A percentile compares a stretch with the other conserved stretches of the same genome.
Evolutionary conservation across 2,329 filamentous ascomycete species (phyloP).

Genomic region (Pyrenophora seminiperda): DNA sequence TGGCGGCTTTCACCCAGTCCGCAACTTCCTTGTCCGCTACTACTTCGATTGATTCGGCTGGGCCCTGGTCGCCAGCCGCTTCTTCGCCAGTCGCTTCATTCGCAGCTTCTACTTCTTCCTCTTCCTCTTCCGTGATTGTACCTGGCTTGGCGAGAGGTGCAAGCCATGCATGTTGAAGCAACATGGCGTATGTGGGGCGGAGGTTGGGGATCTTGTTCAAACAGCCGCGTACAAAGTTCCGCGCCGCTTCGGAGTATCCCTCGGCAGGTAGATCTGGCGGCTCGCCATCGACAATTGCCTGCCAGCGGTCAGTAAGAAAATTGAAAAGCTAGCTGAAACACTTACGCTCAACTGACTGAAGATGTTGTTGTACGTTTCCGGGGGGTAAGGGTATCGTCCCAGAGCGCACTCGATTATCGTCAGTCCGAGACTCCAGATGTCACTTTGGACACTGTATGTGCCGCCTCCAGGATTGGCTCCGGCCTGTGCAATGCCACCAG

Average conservation of each 20-base stretch:
- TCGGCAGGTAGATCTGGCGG: conserved; percentile 82
- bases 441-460: conserved; percentile 96
- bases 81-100: conserved; percentile 51
- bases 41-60: conserved; percentile 33
- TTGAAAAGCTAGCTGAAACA: neutral
- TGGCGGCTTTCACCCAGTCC: conserved; percentile 76
- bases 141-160: conserved; percentile 73
- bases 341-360: conserved; percentile 96
- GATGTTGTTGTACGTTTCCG: conserved; percentile 97
- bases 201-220: conserved; percentile 91
- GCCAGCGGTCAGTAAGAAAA: conserved; percentile 1
- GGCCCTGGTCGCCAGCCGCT: conserved; percentile 39
- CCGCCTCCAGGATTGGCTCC: conserved; percentile 73
- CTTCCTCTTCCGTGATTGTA: conserved; percentile 73
- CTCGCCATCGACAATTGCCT: conserved; percentile 99
- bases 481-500: conserved; percentile 75
- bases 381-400: conserved; percentile 93
- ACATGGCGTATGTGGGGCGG: conserved; percentile 89
- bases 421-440: conserved; percentile 94
- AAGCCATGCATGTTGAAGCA: conserved; percentile 90
- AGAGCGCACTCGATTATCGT: conserved; percentile 96
- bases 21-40: conserved; percentile 81
- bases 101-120: conserved; percentile 60
- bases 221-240: conserved; percentile 86
- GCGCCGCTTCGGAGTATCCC: conserved; percentile 77